Conservation (phyloP, 805 yeast genomes). For the Candida boidinii region DNA sequence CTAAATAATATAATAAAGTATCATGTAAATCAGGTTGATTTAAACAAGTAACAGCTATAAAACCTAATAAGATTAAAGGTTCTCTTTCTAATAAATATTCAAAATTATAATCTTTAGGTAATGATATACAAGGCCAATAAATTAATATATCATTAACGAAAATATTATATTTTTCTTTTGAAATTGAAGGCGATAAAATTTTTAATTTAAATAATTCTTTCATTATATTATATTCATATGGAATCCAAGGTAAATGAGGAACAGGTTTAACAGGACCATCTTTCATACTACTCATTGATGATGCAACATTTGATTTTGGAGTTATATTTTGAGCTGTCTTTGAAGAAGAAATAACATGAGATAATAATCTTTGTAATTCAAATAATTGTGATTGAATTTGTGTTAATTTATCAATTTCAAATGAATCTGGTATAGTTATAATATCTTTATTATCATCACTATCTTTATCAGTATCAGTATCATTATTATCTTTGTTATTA, state of each 20-base stretch:
- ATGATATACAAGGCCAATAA: slow-evolving; percentile 40
- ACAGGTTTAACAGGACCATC: slow-evolving; percentile 25
- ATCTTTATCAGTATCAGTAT: slow-evolving; percentile 5
- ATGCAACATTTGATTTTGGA: slow-evolving; percentile 12
- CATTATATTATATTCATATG: slow-evolving; percentile 26
- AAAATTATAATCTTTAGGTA: slow-evolving; percentile 29
- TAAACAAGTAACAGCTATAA: slow-evolving; percentile 38
- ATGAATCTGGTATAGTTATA: too few relatives aligned
- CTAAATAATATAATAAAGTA: slow-evolving; percentile 34
- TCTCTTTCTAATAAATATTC: slow-evolving; percentile 31
- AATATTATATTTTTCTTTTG: slow-evolving; percentile 23
- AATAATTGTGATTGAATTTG: slow-evolving; percentile 21
- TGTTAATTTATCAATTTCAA: slow-evolving; percentile 5
- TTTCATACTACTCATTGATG: slow-evolving; percentile 27
- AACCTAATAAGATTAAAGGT: slow-evolving; percentile 34
- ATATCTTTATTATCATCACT: slow-evolving; percentile 14
- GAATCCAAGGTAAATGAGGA: slow-evolving; percentile 27
- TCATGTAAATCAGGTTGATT: slow-evolving; percentile 36
- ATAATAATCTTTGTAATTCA: slow-evolving; percentile 22
- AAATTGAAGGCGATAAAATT: slow-evolving; percentile 26
- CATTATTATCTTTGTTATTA: slow-evolving; percentile 4
- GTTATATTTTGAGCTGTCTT: neutral
- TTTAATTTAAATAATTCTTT: slow-evolving; percentile 29
- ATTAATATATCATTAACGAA: slow-evolving; percentile 32
- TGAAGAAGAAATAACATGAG: slow-evolving; percentile 17